A percentile compares a stretch with the other conserved stretches of the same genome.
These are phyloP conservation scores for Obelidium mucronatum DNA, from an alignment of 192 early-diverging fungal species.

Conservation along the genomic window DNA sequence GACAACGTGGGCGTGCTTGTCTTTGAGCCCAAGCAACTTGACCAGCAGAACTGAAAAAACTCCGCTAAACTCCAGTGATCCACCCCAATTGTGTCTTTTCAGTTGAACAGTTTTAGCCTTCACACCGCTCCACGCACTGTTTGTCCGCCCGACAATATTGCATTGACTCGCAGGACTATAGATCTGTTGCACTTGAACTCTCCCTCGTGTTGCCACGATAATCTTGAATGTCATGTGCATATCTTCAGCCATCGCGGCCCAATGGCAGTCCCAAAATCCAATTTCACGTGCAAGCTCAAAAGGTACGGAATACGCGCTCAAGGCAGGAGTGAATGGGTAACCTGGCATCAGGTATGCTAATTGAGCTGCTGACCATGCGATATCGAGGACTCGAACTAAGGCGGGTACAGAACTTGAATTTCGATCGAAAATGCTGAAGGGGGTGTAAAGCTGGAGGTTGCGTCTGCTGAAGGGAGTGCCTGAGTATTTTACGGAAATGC, in stretches of 20 bases:
- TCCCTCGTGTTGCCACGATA: constrained; percentile 64
- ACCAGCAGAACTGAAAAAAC: neutral
- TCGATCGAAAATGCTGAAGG: constrained; percentile 31
- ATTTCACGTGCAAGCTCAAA: constrained; percentile 65
- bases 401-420: constrained; percentile 65
- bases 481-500: constrained; percentile 2
- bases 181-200: constrained; percentile 57
- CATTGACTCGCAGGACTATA: constrained; percentile 64
- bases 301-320: constrained; percentile 68
- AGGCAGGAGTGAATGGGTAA: constrained; percentile 59
- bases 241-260: constrained; percentile 58
- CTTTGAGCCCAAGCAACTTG: neutral
- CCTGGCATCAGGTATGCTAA: constrained; percentile 63
- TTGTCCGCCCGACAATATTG: constrained; percentile 42
- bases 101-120: constrained; percentile 8
- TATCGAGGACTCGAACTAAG: constrained; percentile 68
- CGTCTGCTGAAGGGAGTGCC: neutral
- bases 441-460: neutral
- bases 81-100: constrained; percentile 24
- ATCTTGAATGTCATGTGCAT: constrained; percentile 39
- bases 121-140: constrained; percentile 34
- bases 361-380: constrained; percentile 65
- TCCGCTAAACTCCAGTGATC: constrained; percentile 1
- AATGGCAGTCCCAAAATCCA: constrained; percentile 67
- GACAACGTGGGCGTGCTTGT: neutral